A percentile compares a stretch with the other conserved stretches of the same genome.
phyloP scores from a whole-genome alignment of 345 rosid species.

The Aquilaria sinensis region DNA sequence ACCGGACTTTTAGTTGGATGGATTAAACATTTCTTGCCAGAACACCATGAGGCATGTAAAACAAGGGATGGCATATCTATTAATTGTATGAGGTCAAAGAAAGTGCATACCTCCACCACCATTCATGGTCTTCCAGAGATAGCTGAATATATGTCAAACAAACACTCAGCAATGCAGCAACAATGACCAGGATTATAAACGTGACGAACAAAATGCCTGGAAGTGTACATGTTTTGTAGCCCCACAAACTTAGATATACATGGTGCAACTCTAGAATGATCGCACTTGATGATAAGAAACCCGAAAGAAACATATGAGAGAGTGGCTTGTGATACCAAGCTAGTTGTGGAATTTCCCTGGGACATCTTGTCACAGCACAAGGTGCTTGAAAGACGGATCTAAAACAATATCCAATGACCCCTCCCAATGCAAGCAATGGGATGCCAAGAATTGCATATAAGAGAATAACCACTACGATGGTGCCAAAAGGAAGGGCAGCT shows the following conservation, averaged over 20 bases:
- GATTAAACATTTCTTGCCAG: no score
- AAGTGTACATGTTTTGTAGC: slow-evolving; percentile 56
- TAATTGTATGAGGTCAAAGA: slow-evolving; percentile 6
- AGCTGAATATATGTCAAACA: slow-evolving; percentile 81
- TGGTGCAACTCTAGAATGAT: slow-evolving; percentile 66
- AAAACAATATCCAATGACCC: slow-evolving; percentile 47
- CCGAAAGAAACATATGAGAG: slow-evolving; percentile 62
- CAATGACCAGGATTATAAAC: slow-evolving; percentile 46
- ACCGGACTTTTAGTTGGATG: not conserved
- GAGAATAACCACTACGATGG: slow-evolving; percentile 51
- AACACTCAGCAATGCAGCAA: slow-evolving; percentile 49
- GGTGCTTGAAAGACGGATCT: slow-evolving; percentile 63
- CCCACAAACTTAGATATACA: slow-evolving; percentile 67
- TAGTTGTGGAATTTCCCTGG: slow-evolving; percentile 53
- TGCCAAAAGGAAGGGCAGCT: slow-evolving; percentile 76
- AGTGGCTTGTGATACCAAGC: slow-evolving; percentile 65
- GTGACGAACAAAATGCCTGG: slow-evolving; percentile 55
- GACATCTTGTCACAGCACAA: slow-evolving; percentile 39
- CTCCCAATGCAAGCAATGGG: slow-evolving; percentile 76
- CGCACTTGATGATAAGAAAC: slow-evolving; percentile 68
- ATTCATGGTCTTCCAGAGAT: slow-evolving; percentile 73
- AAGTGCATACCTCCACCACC: slow-evolving; percentile 93
- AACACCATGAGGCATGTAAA: no score
- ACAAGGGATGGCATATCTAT: no score
- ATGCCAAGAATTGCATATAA: slow-evolving; percentile 33